Evolutionary conservation across 768 basidiomycete genomes (phyloP).

Genomic region (Pleurotus eryngii): DNA sequence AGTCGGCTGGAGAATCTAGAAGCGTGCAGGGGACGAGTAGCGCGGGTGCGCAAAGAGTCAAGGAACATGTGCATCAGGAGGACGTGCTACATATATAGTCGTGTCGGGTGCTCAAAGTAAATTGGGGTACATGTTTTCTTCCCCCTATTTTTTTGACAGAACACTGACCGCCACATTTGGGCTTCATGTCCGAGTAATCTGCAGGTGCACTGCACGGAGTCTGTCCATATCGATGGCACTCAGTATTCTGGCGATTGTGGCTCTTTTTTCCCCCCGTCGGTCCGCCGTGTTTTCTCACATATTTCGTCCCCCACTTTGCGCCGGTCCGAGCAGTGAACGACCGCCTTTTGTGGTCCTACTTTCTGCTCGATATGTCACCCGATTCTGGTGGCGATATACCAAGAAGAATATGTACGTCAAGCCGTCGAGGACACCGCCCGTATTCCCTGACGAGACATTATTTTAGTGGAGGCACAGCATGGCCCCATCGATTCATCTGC

Average conservation of each 20-base stretch:
- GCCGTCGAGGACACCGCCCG: too few relatives aligned
- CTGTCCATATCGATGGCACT: conserved; percentile 5
- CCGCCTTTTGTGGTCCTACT: too few relatives aligned
- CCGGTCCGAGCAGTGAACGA: too few relatives aligned
- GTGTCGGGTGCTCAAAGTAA: conserved; percentile 5
- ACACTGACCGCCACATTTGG: not conserved
- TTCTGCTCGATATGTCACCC: too few relatives aligned
- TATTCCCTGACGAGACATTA: too few relatives aligned
- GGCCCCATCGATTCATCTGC: too few relatives aligned
- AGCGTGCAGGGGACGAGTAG: not conserved
- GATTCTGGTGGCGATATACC: too few relatives aligned
- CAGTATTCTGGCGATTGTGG: not conserved
- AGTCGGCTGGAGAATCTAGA: conserved; percentile 4
- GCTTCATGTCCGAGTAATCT: conserved; percentile 3
- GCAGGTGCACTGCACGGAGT: not conserved
- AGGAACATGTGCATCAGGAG: conserved; percentile 4
- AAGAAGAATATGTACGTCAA: too few relatives aligned
- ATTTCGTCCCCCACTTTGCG: conserved; percentile 4
- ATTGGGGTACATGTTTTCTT: conserved; percentile 1
- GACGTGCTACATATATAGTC: conserved; percentile 7
- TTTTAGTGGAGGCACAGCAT: too few relatives aligned
- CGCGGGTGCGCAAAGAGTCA: conserved; percentile 4
- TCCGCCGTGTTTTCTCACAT: conserved; percentile 5
- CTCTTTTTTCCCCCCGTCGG: not conserved
- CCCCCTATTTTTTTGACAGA: not conserved